These are phyloP conservation scores for Pseudozyma hubeiensis DNA, from an alignment of 1,284 basidiomycete species.

Conservation along the genomic window DNA sequence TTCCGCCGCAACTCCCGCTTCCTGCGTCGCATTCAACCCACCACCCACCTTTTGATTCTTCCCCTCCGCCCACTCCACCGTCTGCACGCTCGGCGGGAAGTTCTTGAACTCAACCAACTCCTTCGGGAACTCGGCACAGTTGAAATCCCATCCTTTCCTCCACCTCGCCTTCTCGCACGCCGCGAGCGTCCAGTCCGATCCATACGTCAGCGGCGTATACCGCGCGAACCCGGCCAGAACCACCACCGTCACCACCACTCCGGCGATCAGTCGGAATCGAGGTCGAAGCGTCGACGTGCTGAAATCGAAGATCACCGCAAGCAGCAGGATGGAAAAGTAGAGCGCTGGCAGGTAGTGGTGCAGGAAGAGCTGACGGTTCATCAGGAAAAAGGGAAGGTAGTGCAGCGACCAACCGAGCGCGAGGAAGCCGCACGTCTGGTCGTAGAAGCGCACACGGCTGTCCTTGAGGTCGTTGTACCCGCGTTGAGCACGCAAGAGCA, in stretches of 20 bases:
- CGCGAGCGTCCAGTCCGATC: conserved; percentile 83
- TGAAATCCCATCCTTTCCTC: conserved; percentile 95
- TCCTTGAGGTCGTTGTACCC: conserved; percentile 91
- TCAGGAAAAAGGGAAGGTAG: conserved; percentile 95
- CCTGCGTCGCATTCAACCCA: conserved; percentile 16
- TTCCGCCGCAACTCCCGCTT: conserved; percentile 21
- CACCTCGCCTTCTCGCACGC: conserved; percentile 84
- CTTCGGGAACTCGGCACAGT: conserved; percentile 74
- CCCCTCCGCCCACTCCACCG: conserved; percentile 25
- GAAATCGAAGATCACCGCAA: conserved; percentile 84
- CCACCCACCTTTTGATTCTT: neutral
- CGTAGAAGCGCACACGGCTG: conserved; percentile 87
- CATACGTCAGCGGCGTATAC: conserved; percentile 88
- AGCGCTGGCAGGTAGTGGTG: conserved; percentile 97
- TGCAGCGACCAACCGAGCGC: conserved; percentile 93
- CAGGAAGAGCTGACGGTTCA: conserved; percentile 93
- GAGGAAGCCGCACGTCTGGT: conserved; percentile 88
- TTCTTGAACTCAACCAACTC: conserved; percentile 41
- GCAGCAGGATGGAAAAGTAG: conserved; percentile 89
- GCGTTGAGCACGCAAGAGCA: conserved; percentile 88
- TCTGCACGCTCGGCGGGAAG: conserved; percentile 50
- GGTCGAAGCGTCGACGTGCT: conserved; percentile 82
- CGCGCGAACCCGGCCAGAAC: conserved; percentile 83
- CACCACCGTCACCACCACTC: conserved; percentile 77
- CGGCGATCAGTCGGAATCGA: conserved; percentile 81